These are phyloP conservation scores for Cutaneotrichosporon mucoides DNA, from an alignment of 1,284 basidiomycete species.

Conservation along the genomic window DNA sequence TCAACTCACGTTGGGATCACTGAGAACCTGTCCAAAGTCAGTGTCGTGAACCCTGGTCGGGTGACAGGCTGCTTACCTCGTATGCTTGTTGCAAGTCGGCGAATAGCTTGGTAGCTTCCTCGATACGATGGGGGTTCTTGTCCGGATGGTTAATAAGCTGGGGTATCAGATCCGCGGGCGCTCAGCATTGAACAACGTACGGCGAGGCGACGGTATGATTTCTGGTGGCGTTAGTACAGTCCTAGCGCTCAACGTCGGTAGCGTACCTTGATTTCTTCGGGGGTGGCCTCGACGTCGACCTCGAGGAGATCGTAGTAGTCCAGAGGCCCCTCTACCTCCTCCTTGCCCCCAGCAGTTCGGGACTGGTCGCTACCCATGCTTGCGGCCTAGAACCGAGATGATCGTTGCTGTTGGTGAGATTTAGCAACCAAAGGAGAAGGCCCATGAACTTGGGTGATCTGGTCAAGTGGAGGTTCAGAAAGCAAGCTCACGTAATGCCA, in stretches of 20 bases:
- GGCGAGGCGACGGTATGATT: constrained; percentile 75
- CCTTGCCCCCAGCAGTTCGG: constrained; percentile 11
- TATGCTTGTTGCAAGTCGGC: constrained; percentile 89
- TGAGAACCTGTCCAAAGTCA: constrained; percentile 60
- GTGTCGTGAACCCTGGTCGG: neutral
- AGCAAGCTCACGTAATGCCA: neutral
- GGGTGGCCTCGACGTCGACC: constrained; percentile 70
- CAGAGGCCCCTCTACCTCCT: constrained; percentile 26
- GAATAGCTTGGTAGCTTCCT: constrained; percentile 84
- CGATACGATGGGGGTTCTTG: constrained; percentile 75
- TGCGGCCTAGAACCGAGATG: neutral
- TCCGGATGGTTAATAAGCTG: constrained; percentile 79
- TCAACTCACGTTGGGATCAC: constrained; percentile 77
- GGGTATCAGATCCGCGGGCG: neutral
- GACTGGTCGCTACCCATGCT: constrained; percentile 47
- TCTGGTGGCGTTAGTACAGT: constrained; percentile 50
- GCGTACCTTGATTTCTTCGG: constrained; percentile 81
- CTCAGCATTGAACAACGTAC: constrained; percentile 17
- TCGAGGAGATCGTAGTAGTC: constrained; percentile 80
- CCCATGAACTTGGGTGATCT: too few species aligned
- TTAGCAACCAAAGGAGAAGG: too few species aligned
- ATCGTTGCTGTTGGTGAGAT: too few species aligned
- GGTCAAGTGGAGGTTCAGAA: neutral
- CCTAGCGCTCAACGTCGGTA: neutral
- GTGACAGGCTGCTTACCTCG: constrained; percentile 57